Base-by-base conservation (phyloP, 2,329 filamentous ascomycete species). In the Myriangium duriaei region DNA sequence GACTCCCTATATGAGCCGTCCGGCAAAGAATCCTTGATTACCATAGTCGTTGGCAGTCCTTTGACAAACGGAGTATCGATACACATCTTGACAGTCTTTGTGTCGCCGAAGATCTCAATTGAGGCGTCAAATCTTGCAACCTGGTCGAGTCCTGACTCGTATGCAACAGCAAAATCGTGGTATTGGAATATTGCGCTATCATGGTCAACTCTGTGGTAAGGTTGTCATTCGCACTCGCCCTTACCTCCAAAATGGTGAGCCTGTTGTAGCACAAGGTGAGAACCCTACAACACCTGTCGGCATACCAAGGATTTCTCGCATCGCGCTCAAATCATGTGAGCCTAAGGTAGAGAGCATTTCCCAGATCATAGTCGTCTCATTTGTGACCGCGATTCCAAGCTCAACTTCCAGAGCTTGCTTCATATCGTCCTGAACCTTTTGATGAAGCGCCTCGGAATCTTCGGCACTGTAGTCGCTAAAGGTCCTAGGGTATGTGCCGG, bases 51-150 rank as follows among this genome's bases (percentile, higher is more conserved):
- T 0, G 68, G 66, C 1, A 74, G 52, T 0, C 65, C 71, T 45
- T 72, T 72, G n/a, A 74, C 59, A 40, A 68, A 74, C 0, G 73
- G 74, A 0, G 70, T 68, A 40, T 78, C 70, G 44, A 69, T 74
- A 24, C 67, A 49, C 9, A 78, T 59, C 1, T 57, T 61, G 0
- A 78, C 66, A 0, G 64, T 67, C 54, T 77, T 78, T 5, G 62
- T 56, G 11, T 59, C 50, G 0, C 65, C 65, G 44, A 73, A 77
- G 0, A 78, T 58, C 2, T 65, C 65, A 5, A 74, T 50, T 30
- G 66, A 60, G 0, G 69, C 67, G 38, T 74, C 70, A 34, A 74
- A 73, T 0, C 54, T 47, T 0, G 72, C 69, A 1, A 79, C 63
- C 0, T 51, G 48, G 44, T 71, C 64, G 14, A 75, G 58, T 0